Base-by-base conservation (phyloP, 2,329 filamentous ascomycete genomes). In the Macrophomina phaseolina region DNA sequence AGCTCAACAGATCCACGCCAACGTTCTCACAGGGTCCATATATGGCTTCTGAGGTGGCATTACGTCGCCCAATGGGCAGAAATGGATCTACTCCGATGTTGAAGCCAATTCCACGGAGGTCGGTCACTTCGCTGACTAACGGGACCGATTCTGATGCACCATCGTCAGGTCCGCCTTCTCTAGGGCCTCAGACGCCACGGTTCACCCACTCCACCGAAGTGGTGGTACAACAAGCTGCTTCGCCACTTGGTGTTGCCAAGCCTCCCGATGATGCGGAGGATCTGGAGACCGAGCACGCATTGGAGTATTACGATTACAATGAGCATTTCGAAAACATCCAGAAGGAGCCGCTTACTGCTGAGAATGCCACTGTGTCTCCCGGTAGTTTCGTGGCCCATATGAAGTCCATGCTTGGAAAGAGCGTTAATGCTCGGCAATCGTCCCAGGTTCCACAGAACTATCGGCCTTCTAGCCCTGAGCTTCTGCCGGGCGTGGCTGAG, bases 131-230 rank as follows among this genome's bases (percentile, higher is more conserved):
- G 16, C 56, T 63, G 48, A 67, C 48, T 3, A 61, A 71, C 56
- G 75, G 78, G 64, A 77, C 77, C 5, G 78, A 81, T 51, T 74
- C 75, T 1, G 77, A 80, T 14, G 73, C 76, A 5, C 78, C 79
- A 14, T 82, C 81, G 1, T 83, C 81, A 1, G 81, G 82, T 67
- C 75, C 78, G 51, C 75, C 79, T 42, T 80, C 77, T 1, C 77
- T 78, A n/a, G 73, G 73, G 6, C 81, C 81, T 18, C 76, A 79
- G 30, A 83, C 81, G 7, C 81, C 82, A 0, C 77, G 75, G 58
- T 77, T 81, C 67, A 70, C 73, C 14, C 73, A 71, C 16, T 73
- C 76, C 9, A 73, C 79, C 51, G 76, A 79, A 65, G 77, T 77
- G 5, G 65, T 72, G 28, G 52, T 71, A n/a, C 65, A 67, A 4